A percentile compares a stretch with the other conserved stretches of the same genome.
These are phyloP conservation scores for Batrachochytrium dendrobatidis DNA, from an alignment of 371 early-diverging fungal genomes.

Conservation along the genomic window DNA sequence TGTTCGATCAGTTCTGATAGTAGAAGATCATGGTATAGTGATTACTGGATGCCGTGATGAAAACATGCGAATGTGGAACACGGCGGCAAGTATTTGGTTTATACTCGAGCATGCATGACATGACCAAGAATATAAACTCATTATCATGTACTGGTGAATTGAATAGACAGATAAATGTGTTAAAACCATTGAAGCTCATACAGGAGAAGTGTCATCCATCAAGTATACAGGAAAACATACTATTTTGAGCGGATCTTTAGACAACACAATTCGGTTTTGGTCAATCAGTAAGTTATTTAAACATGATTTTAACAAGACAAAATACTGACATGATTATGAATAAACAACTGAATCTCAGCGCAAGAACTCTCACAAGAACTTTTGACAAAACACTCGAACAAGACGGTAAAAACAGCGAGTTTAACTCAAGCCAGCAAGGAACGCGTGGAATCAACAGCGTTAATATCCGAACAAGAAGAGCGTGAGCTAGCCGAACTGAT, in stretches of 20 bases:
- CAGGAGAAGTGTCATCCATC: conserved; percentile 68
- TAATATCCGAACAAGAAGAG: conserved; percentile 76
- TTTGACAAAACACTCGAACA: background rate
- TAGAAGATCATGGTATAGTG: conserved; percentile 49
- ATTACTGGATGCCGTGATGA: conserved; percentile 77
- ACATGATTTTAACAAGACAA: conserved; percentile 41
- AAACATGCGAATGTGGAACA: conserved; percentile 69
- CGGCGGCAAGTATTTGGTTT: conserved; percentile 52
- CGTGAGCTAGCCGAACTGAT: conserved; percentile 72
- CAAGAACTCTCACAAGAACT: background rate
- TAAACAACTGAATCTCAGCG: background rate
- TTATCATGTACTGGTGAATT: background rate
- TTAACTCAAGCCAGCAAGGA: too few species aligned
- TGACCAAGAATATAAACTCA: background rate
- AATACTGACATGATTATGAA: background rate
- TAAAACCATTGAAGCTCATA: conserved; percentile 64
- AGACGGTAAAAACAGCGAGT: background rate
- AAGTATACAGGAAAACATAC: conserved; percentile 38
- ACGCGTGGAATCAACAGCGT: conserved; percentile 10
- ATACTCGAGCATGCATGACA: background rate
- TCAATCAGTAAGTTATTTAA: background rate
- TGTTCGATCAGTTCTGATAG: conserved; percentile 56
- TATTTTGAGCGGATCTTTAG: conserved; percentile 65
- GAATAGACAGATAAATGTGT: conserved; percentile 61
- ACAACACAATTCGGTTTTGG: conserved; percentile 74